phyloP scores from a whole-genome alignment of 208 protist species.

The Lotmaria passim region DNA sequence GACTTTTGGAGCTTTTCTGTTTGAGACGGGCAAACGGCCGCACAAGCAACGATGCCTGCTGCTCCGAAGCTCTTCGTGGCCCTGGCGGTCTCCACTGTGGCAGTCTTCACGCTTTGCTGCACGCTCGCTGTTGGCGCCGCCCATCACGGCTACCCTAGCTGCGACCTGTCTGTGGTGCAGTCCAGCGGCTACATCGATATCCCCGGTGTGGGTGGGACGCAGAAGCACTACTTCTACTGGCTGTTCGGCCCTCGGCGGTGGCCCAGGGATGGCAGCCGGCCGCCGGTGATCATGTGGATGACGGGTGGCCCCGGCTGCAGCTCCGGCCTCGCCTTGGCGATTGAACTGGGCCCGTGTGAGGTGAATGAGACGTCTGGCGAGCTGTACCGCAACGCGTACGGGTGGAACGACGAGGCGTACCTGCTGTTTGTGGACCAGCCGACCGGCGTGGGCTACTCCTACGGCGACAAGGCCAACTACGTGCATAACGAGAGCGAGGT shows the following conservation, averaged over 20 bases:
- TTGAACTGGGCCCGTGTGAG: conserved; percentile 84
- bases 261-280: conserved; percentile 38
- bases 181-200: conserved; percentile 82
- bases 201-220: conserved; percentile 38
- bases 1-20: too few relatives aligned
- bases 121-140: too few relatives aligned
- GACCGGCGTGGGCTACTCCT: conserved; percentile 88
- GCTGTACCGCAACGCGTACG: conserved; percentile 64
- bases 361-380: conserved; percentile 54
- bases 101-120: too few relatives aligned
- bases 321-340: conserved; percentile 63
- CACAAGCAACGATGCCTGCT: too few relatives aligned
- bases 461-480: conserved; percentile 50
- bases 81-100: neutral
- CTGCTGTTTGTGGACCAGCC: conserved; percentile 94
- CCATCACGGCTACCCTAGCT: conserved; percentile 5
- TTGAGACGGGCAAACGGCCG: too few relatives aligned
- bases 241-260: conserved; percentile 68
- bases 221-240: conserved; percentile 93
- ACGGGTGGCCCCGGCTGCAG: conserved; percentile 93
- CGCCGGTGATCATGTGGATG: conserved; percentile 89
- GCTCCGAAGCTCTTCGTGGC: too few relatives aligned
- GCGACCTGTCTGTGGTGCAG: conserved; percentile 46
- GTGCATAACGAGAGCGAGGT: conserved; percentile 73
- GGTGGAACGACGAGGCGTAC: conserved; percentile 86